Base-by-base conservation (phyloP, 2,329 filamentous ascomycete species). In the Fusarium sterilihyphosum region DNA sequence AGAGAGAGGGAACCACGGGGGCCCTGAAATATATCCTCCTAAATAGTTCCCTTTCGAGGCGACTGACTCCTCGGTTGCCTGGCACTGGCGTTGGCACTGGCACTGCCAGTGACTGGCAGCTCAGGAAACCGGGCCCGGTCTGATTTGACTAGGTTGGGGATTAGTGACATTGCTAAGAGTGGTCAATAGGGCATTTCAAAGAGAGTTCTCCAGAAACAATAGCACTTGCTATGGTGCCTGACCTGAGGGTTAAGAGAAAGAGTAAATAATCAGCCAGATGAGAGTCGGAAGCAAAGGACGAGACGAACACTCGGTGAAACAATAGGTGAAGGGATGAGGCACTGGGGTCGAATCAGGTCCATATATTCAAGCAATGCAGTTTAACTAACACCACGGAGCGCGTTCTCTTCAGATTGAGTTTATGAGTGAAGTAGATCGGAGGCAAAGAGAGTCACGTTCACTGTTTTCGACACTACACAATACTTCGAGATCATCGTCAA, bases 81-180 rank as follows among this genome's bases (percentile, higher is more conserved):
- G 13, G 60, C 67, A 70, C 67, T 67, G 61, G 16, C 64, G 29
- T 52, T 66, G 46, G 1, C 47, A 52, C 47, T 52, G 62, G 5
- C 65, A 44, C 16, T 65, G 67, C 18, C 60, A 70, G 33, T 54
- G 24, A 24, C 41, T 31, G 37, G 38, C 47, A 29, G 43, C n/a
- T 37, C 14, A 38, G 11, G 52, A 29, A 31, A 29, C 24, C 35
- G 8, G 52, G 37, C 38, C 26, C 37, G 12, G 35, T 16, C 52
- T 56, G 20, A 31, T 29, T 29, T 16, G 40, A 29, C 35, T 41
- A 56, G 26, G 37, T 9, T 29, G 24, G 26, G 17, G 9, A 54
- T n/a, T 18, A 56, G 16, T 11, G 40, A 8, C 35, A 4, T 38
- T 13, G 24, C 52, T n/a, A 29, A 38, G 14, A 37, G 14, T 29